Conservation (phyloP, 2,329 filamentous ascomycete genomes). For the Sarocladium oryzae region DNA sequence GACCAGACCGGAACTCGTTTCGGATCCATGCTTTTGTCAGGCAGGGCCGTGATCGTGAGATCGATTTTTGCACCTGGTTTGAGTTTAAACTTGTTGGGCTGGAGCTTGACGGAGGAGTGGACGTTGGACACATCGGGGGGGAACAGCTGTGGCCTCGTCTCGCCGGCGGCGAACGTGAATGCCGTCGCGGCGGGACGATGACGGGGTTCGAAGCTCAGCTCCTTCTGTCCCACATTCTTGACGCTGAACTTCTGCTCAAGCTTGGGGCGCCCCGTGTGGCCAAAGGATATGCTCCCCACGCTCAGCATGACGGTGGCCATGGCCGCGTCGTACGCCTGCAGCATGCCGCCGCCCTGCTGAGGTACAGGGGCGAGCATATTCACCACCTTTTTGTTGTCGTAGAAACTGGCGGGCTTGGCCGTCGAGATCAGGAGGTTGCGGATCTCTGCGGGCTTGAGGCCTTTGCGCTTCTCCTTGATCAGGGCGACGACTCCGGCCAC, state of each 20-base stretch:
- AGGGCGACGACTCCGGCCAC: constrained; percentile 49
- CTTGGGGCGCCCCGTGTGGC: constrained; percentile 35
- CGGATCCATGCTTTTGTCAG: no score
- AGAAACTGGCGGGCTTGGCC: constrained; percentile 42
- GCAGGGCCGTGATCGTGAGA: no score
- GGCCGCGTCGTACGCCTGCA: constrained; percentile 54
- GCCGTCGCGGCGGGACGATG: constrained; percentile 45
- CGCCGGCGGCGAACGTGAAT: constrained; percentile 37
- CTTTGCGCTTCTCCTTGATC: constrained; percentile 43
- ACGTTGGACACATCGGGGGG: constrained; percentile 36
- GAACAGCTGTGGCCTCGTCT: constrained; percentile 32
- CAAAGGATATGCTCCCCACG: constrained; percentile 52
- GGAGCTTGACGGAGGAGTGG: constrained; percentile 13
- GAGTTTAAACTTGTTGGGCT: no score
- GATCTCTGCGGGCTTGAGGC: constrained; percentile 40
- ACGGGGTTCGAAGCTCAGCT: constrained; percentile 44
- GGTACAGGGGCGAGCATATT: constrained; percentile 44
- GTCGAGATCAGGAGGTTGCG: constrained; percentile 43
- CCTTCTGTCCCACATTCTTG: constrained; percentile 42
- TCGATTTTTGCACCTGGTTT: no score
- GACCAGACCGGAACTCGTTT: no score
- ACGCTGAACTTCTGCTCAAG: constrained; percentile 45
- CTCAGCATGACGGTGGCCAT: constrained; percentile 45
- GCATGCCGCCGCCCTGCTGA: constrained; percentile 54
- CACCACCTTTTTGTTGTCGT: constrained; percentile 31